A percentile compares a stretch with the other conserved stretches of the same genome.
phyloP scores from a whole-genome alignment of 805 yeast species.

The Clavispora vitiphila region DNA sequence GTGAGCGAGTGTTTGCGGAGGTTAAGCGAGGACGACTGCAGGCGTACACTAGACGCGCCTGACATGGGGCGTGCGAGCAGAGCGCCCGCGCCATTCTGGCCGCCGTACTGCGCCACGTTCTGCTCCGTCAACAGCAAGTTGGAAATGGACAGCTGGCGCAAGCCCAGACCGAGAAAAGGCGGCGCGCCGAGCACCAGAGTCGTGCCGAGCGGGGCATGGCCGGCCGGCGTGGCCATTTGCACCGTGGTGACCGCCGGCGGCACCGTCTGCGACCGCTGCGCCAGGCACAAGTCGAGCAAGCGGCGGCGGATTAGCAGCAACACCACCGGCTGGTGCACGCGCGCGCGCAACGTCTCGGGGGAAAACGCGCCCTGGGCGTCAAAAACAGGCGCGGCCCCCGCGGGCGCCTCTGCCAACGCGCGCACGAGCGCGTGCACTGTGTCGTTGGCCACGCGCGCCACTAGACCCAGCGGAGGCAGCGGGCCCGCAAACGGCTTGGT shows the following conservation, averaged over 20 bases:
- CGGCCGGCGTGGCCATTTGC: constrained; percentile 9
- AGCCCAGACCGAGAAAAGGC: constrained; percentile 14
- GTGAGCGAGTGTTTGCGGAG: constrained; percentile 41
- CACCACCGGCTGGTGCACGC: constrained; percentile 32
- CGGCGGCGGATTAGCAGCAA: constrained; percentile 39
- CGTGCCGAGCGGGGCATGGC: background rate
- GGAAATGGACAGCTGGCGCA: constrained; percentile 36
- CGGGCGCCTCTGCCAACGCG: constrained; percentile 9
- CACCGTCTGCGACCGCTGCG: constrained; percentile 9
- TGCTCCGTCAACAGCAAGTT: constrained; percentile 37
- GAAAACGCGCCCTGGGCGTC: constrained; percentile 32
- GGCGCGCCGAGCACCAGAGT: background rate
- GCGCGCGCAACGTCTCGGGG: constrained; percentile 27
- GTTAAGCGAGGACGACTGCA: constrained; percentile 32
- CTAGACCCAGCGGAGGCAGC: constrained; percentile 42
- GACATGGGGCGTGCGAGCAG: constrained; percentile 4
- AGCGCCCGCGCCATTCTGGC: constrained; percentile 13
- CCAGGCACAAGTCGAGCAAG: constrained; percentile 34
- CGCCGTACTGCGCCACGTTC: constrained; percentile 29
- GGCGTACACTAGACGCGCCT: constrained; percentile 24
- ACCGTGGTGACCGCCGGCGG: constrained; percentile 9
- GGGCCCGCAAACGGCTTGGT: constrained; percentile 41
- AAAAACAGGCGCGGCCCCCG: constrained; percentile 13
- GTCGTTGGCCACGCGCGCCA: constrained; percentile 40
- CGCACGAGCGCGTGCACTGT: constrained; percentile 26